These are phyloP conservation scores for Plasmodium relictum DNA, from an alignment of 169 alveolate genomes.

Conservation along the genomic window DNA sequence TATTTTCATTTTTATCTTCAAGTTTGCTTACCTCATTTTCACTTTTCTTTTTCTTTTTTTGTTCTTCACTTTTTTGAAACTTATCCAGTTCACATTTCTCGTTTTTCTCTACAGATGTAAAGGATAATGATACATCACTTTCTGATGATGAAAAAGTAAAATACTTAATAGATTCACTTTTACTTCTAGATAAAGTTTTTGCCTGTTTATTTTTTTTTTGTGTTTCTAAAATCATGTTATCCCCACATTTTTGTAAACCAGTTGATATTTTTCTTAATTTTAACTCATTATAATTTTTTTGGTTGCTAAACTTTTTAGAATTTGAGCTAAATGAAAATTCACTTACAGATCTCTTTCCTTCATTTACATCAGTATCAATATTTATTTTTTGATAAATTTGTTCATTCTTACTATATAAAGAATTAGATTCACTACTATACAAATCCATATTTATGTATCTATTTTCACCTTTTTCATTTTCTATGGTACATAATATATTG, in stretches of 20 bases:
- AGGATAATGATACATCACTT: conserved; percentile 7
- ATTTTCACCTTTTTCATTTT: neutral
- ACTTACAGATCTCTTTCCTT: conserved; percentile 45
- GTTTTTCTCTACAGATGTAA: neutral
- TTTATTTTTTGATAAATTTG: neutral
- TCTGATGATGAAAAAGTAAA: neutral
- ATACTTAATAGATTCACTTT: conserved; percentile 19
- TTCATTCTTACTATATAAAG: neutral
- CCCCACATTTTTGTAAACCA: neutral
- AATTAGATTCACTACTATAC: neutral
- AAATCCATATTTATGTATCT: neutral
- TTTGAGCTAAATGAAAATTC: conserved; percentile 11
- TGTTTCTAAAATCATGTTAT: conserved; percentile 1
- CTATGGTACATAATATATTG: neutral
- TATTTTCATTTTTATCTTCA: neutral
- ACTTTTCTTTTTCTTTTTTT: neutral
- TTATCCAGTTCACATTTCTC: neutral
- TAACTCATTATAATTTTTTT: conserved; percentile 1
- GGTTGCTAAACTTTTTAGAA: neutral
- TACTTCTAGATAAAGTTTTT: conserved; percentile 20
- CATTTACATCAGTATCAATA: neutral
- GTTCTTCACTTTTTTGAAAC: neutral
- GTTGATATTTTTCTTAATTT: neutral
- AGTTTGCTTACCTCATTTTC: neutral
- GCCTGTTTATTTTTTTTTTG: neutral